A percentile compares a stretch with the other conserved stretches of the same genome.
These are phyloP conservation scores for Barnettozyma sucrosica DNA, from an alignment of 805 yeast genomes.

Conservation along the genomic window DNA sequence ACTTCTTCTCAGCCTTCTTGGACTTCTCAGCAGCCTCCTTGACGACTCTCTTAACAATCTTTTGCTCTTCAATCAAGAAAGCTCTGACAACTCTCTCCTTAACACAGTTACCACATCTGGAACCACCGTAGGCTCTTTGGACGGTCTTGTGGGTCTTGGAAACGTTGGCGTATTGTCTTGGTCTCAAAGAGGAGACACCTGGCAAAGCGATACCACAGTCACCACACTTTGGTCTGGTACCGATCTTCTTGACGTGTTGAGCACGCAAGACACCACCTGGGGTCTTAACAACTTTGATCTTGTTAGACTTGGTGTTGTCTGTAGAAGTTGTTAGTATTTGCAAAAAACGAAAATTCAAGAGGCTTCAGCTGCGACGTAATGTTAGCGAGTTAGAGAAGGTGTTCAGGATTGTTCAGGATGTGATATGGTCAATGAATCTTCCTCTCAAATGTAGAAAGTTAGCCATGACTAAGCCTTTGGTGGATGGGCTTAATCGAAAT, in stretches of 20 bases:
- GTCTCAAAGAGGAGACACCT: slow-evolving; percentile 93
- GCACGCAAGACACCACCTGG: slow-evolving; percentile 99
- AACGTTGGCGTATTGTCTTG: slow-evolving; percentile 93
- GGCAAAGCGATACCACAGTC: slow-evolving; percentile 75
- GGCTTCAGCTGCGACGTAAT: neutral
- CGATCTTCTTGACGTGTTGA: slow-evolving; percentile 90
- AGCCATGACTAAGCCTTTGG: no score
- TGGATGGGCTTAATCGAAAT: no score
- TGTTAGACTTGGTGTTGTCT: slow-evolving; percentile 99
- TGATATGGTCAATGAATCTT: no score
- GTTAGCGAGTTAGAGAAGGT: neutral
- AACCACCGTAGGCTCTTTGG: slow-evolving; percentile 99
- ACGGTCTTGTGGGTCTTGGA: slow-evolving; percentile 98
- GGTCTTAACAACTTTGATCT: slow-evolving; percentile 99
- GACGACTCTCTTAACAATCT: slow-evolving; percentile 98
- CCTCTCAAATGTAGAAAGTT: no score
- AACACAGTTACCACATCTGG: slow-evolving; percentile 96
- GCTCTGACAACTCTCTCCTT: slow-evolving; percentile 99
- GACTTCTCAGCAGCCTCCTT: slow-evolving; percentile 94
- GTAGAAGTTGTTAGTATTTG: slow-evolving; percentile 21
- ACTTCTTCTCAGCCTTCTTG: slow-evolving; percentile 50
- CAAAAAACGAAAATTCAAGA: neutral
- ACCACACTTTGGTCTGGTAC: slow-evolving; percentile 80
- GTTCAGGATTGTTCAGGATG: no score
- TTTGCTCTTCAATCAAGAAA: slow-evolving; percentile 99